Evolutionary conservation across 1,284 basidiomycete species (phyloP).

Genomic region (Gomphus bonarii): DNA sequence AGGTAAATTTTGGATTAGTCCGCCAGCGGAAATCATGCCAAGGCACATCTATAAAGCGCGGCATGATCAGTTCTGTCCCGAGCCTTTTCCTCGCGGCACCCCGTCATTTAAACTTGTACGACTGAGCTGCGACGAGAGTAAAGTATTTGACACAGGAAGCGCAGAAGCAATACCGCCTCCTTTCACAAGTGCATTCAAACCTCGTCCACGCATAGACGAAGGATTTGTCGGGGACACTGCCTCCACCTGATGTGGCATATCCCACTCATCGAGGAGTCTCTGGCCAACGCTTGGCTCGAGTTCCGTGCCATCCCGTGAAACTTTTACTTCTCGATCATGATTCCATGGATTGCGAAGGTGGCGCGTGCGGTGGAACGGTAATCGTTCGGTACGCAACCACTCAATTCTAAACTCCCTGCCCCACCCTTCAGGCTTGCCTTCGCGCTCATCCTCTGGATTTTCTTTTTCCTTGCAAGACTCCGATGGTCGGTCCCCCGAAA

Average conservation of each 20-base stretch:
- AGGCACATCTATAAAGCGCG: not conserved
- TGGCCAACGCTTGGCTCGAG: slow-evolving; percentile 76
- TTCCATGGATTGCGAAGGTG: slow-evolving; percentile 92
- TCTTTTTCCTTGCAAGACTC: not conserved
- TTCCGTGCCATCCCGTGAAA: slow-evolving; percentile 89
- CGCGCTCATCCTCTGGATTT: slow-evolving; percentile 16
- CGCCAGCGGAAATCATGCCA: not conserved
- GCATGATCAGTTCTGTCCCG: not conserved
- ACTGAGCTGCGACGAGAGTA: not conserved
- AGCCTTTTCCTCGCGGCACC: not conserved
- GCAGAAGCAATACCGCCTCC: not conserved
- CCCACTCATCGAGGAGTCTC: slow-evolving; percentile 71
- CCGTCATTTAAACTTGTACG: not conserved
- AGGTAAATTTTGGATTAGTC: not conserved
- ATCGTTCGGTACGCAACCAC: slow-evolving; percentile 67
- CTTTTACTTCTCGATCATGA: slow-evolving; percentile 82
- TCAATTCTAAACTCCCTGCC: slow-evolving; percentile 75
- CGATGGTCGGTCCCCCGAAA: not conserved
- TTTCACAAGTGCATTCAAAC: not conserved
- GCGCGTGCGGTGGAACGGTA: slow-evolving; percentile 73
- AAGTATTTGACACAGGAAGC: not conserved
- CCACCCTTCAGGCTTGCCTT: slow-evolving; percentile 34
- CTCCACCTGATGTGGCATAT: slow-evolving; percentile 14
- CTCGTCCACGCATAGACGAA: not conserved
- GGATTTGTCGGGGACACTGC: not conserved